Evolutionary conservation across 148 eudicot genomes (phyloP).

Genomic region (Fallopia convolvulus): DNA sequence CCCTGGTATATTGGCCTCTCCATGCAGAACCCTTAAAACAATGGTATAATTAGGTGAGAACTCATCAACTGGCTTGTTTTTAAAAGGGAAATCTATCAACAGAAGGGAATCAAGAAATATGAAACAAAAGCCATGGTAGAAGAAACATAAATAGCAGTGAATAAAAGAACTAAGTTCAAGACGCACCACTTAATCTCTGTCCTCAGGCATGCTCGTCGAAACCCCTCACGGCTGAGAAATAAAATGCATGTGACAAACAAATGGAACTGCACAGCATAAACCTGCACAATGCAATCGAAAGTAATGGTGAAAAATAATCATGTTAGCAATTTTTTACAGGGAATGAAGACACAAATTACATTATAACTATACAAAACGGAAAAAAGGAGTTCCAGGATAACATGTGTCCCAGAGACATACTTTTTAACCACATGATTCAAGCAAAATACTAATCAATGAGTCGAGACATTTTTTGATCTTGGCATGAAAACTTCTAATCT

Average conservation of each 20-base stretch:
- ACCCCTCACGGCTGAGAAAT: constrained; percentile 96
- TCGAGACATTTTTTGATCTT: background rate
- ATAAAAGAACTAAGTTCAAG: constrained; percentile 9
- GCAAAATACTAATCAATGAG: background rate
- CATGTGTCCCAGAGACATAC: background rate
- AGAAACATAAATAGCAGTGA: background rate
- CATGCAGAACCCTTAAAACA: background rate
- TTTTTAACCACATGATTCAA: background rate
- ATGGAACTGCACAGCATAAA: constrained; percentile 95
- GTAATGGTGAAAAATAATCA: background rate
- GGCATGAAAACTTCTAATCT: background rate
- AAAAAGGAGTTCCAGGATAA: background rate
- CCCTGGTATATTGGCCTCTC: background rate
- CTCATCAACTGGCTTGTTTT: background rate
- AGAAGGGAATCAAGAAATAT: background rate
- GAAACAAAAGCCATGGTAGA: background rate
- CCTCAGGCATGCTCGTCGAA: constrained; percentile 93
- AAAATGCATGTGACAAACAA: constrained; percentile 76
- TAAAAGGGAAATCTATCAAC: background rate
- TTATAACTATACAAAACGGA: background rate
- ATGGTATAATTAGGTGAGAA: background rate
- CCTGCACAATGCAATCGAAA: constrained; percentile 34
- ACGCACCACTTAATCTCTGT: constrained; percentile 64
- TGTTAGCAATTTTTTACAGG: background rate
- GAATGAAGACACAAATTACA: background rate